Percentiles rank a stretch among this genome's conserved stretches.
phyloP scores from a whole-genome alignment of 805 yeast genomes.

The Hanseniaspora opuntiae region DNA sequence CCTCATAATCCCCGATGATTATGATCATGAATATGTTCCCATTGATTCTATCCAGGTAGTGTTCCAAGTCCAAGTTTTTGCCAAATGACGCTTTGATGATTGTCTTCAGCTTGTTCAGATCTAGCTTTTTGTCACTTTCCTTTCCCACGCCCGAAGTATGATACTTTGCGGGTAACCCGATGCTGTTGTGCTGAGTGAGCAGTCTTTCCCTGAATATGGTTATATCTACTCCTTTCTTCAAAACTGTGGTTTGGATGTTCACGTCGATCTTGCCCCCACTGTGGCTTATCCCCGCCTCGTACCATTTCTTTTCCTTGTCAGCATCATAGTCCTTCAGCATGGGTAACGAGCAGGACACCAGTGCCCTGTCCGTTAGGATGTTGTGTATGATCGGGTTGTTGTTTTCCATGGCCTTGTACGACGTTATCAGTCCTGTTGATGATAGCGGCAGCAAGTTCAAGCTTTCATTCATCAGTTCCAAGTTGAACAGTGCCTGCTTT shows the following conservation, averaged over 20 bases:
- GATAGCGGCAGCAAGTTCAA: constrained; percentile 39
- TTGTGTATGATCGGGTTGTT: constrained; percentile 82
- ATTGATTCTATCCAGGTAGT: constrained; percentile 54
- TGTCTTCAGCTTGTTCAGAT: constrained; percentile 41
- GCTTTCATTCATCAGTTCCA: constrained; percentile 45
- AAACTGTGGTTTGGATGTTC: constrained; percentile 47
- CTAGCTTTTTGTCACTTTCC: constrained; percentile 26
- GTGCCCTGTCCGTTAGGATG: constrained; percentile 78
- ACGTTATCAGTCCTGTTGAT: constrained; percentile 77
- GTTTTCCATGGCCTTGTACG: constrained; percentile 49
- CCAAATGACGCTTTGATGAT: constrained; percentile 74
- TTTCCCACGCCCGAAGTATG: background rate
- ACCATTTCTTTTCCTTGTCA: constrained; percentile 1
- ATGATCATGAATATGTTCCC: constrained; percentile 60
- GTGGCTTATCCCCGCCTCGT: background rate
- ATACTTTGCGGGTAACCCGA: constrained; percentile 20
- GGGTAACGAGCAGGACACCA: constrained; percentile 83
- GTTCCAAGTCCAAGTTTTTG: constrained; percentile 47
- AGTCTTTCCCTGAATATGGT: constrained; percentile 19
- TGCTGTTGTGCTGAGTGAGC: constrained; percentile 18
- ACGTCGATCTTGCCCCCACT: constrained; percentile 12
- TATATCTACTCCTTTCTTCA: constrained; percentile 54
- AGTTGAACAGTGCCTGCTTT: constrained; percentile 50
- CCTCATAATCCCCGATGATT: constrained; percentile 88
- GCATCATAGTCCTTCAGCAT: constrained; percentile 30